Evolutionary conservation across 2,329 filamentous ascomycete species (phyloP).

Genomic region (Venturia oleaginea): DNA sequence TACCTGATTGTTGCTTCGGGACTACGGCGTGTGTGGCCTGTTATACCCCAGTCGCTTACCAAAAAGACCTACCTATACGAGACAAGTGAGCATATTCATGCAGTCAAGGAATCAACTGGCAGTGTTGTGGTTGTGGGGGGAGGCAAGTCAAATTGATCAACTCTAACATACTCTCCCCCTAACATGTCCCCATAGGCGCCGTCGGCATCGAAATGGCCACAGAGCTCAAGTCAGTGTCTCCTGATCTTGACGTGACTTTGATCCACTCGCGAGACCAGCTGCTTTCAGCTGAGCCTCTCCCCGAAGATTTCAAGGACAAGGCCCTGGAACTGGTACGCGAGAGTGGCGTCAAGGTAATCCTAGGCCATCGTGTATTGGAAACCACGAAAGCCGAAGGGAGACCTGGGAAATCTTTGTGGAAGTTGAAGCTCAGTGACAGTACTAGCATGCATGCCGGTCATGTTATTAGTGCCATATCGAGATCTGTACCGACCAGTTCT

Average conservation of each 20-base stretch:
- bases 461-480: conserved; percentile 62
- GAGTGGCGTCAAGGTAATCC: conserved; percentile 54
- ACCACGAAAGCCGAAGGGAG: conserved; percentile 37
- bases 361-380: conserved; percentile 46
- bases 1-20: conserved; percentile 65
- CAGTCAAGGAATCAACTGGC: background rate
- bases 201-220: conserved; percentile 77
- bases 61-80: conserved; percentile 50
- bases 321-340: conserved; percentile 51
- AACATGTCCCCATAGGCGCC: conserved; percentile 41
- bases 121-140: conserved; percentile 11
- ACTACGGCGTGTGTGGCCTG: conserved; percentile 60
- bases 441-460: conserved; percentile 51
- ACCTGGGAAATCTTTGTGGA: conserved; percentile 30
- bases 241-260: conserved; percentile 58
- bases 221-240: conserved; percentile 61
- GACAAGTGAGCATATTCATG: conserved; percentile 5
- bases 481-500: conserved; percentile 50
- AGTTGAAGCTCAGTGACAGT: conserved; percentile 53
- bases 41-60: conserved; percentile 58
- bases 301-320: conserved; percentile 58
- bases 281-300: conserved; percentile 64
- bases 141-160: background rate
- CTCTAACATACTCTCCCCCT: too few species aligned
- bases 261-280: conserved; percentile 64